Percentiles rank a stretch among this genome's conserved stretches.
These are phyloP conservation scores for Fallopia convolvulus DNA, from an alignment of 148 eudicot species.

Conservation along the genomic window DNA sequence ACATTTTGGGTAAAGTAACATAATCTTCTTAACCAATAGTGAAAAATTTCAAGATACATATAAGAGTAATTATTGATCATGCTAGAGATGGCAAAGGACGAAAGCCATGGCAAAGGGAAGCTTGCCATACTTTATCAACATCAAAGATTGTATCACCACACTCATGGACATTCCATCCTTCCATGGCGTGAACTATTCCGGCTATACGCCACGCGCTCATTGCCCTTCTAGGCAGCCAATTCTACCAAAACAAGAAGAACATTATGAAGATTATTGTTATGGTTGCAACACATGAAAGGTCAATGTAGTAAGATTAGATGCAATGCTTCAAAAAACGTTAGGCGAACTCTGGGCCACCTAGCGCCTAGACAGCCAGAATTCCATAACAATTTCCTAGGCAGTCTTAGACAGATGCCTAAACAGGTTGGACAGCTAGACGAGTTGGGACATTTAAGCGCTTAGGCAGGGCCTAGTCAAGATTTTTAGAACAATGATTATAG, in stretches of 20 bases:
- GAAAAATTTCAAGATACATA: not conserved
- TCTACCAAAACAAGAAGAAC: slow-evolving; percentile 12
- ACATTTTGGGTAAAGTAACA: not conserved
- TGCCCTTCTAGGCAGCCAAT: slow-evolving; percentile 40
- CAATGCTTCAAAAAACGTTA: too few relatives aligned
- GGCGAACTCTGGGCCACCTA: too few relatives aligned
- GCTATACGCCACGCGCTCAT: slow-evolving; percentile 47
- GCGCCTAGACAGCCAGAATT: too few relatives aligned
- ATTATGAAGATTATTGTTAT: too few relatives aligned
- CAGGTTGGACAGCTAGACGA: too few relatives aligned
- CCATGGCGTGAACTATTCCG: slow-evolving; percentile 36
- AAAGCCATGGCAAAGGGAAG: slow-evolving; percentile 41
- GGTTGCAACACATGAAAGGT: too few relatives aligned
- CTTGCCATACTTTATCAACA: slow-evolving; percentile 33
- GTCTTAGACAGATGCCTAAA: too few relatives aligned
- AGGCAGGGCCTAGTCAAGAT: too few relatives aligned
- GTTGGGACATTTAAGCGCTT: too few relatives aligned
- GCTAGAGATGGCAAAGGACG: slow-evolving; percentile 15
- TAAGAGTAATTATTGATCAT: not conserved
- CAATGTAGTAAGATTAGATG: too few relatives aligned
- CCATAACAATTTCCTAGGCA: too few relatives aligned
- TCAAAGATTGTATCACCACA: slow-evolving; percentile 31
- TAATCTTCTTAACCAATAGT: not conserved
- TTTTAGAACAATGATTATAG: too few relatives aligned
- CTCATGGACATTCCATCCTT: slow-evolving; percentile 41